Base-by-base conservation (phyloP, 176 grass and related monocot species). In the Typha latifolia region DNA sequence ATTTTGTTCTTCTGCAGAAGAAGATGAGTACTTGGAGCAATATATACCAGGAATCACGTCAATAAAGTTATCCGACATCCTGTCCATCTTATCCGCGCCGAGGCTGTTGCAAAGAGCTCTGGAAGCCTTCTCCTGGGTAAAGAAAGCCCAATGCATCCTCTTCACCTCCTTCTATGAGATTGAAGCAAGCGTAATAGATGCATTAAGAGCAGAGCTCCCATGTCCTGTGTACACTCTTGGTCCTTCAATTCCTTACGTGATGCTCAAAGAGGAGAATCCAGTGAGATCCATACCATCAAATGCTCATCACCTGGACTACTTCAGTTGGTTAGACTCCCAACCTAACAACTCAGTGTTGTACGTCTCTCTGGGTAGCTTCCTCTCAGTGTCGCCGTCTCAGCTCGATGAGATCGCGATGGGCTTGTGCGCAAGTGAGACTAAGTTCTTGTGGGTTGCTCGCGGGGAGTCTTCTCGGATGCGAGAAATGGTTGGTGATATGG, bases 91-190 rank as follows among this genome's bases (percentile, higher is more conserved):
- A 63, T 66, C 72, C 66, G 23, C 52, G 55, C 47, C 68, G 71
- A 56, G 37, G 70, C 22, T 53, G 69, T 21, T 78, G 21, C 62
- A 72, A 18, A 14, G 70, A 53, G 8, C 73, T 62, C 49, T 80
- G 20, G 12, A 49, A 64, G 12, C 21, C 12, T 2, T 82, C 8
- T 79, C 79, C 32, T 13, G 59, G 51, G 9, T 77, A 49, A 62
- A 51, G 26, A 79, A 79, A 73, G 73, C 77, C 34, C 80, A 73
- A 57, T 67, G 24, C 50, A 23, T 87, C 57, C 63, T 87, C 49
- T 87, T 87, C 72, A 73, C 67, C 34, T 80, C 81, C 9, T 88
- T 78, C 18, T 80, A 88, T 20, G 85, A 84, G 72, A 62, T 88
- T 4, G 77, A 84, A 57, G 64, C 77, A 1, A 10, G 59, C 9